A percentile compares a stretch with the other conserved stretches of the same genome.
Evolutionary conservation across 192 early-diverging fungal species (phyloP).

Genomic region (Gaertneriomyces semiglobifer): DNA sequence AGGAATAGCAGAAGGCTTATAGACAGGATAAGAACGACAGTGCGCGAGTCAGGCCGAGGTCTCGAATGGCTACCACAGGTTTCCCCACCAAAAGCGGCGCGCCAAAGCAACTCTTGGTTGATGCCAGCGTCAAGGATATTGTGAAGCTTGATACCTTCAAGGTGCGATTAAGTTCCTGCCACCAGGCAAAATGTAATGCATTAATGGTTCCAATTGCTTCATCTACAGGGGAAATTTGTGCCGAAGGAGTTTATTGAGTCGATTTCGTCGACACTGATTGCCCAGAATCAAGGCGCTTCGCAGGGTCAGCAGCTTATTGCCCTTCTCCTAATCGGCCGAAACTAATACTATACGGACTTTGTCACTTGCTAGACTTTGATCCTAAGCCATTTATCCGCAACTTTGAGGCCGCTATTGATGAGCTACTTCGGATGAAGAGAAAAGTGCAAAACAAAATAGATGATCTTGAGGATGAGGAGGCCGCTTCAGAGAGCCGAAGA

Average conservation of each 20-base stretch:
- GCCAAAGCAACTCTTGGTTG: conserved; percentile 4
- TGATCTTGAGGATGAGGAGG: conserved; percentile 75
- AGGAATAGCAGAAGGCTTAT: too few relatives aligned
- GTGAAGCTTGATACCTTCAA: conserved; percentile 32
- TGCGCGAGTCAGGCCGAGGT: too few relatives aligned
- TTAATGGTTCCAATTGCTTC: background rate
- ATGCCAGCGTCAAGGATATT: conserved; percentile 13
- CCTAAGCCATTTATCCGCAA: conserved; percentile 88
- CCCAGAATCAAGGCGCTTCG: conserved; percentile 43
- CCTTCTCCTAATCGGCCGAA: background rate
- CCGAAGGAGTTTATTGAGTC: conserved; percentile 59
- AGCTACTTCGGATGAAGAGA: conserved; percentile 70
- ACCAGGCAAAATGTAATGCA: background rate
- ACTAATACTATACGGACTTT: background rate
- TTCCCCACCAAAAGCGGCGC: too few relatives aligned
- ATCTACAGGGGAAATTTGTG: conserved; percentile 47
- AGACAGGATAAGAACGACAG: too few relatives aligned
- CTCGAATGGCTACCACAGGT: too few relatives aligned
- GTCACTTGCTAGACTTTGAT: conserved; percentile 61
- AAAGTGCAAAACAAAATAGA: conserved; percentile 79
- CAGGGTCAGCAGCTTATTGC: conserved; percentile 1
- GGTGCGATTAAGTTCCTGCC: background rate
- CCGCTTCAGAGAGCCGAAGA: conserved; percentile 69
- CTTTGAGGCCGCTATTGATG: conserved; percentile 82
- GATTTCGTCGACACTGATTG: conserved; percentile 46